Conservation (phyloP, 345 rosid species). For the Chamaenerion angustifolium region DNA sequence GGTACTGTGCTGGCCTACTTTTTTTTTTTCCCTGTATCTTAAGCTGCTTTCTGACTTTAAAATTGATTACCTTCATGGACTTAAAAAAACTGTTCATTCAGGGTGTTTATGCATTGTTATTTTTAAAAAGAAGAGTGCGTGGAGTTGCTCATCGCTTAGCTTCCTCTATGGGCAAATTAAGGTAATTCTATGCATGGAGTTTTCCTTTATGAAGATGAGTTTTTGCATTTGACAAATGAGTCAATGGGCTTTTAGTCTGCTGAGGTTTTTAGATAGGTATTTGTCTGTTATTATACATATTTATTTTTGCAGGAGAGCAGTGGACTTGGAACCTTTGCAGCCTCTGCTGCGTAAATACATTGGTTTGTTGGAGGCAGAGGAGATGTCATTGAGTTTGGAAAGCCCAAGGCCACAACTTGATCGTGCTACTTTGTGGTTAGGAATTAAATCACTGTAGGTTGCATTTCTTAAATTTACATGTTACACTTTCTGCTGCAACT, state of each 20-base stretch:
- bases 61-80: background rate
- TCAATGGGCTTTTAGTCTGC: no score
- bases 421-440: slow-evolving; percentile 74
- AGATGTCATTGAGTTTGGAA: slow-evolving; percentile 39
- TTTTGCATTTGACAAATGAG: no score
- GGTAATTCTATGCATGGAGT: slow-evolving; percentile 23
- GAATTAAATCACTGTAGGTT: slow-evolving; percentile 77
- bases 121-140: slow-evolving; percentile 85
- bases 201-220: no score
- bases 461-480: slow-evolving; percentile 10
- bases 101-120: slow-evolving; percentile 90
- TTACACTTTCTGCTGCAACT: slow-evolving; percentile 1
- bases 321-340: slow-evolving; percentile 86
- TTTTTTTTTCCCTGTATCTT: background rate
- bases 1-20: slow-evolving; percentile 29
- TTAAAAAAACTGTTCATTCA: slow-evolving; percentile 7
- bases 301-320: slow-evolving; percentile 51
- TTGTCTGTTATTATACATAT: slow-evolving; percentile 6
- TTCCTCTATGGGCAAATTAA: slow-evolving; percentile 77
- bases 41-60: background rate
- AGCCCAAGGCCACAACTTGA: slow-evolving; percentile 63
- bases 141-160: slow-evolving; percentile 74
- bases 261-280: background rate
- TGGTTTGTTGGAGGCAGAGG: slow-evolving; percentile 73
- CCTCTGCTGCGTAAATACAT: slow-evolving; percentile 69